phyloP scores from a whole-genome alignment of 768 basidiomycete species.

The Amanita inopinata region DNA sequence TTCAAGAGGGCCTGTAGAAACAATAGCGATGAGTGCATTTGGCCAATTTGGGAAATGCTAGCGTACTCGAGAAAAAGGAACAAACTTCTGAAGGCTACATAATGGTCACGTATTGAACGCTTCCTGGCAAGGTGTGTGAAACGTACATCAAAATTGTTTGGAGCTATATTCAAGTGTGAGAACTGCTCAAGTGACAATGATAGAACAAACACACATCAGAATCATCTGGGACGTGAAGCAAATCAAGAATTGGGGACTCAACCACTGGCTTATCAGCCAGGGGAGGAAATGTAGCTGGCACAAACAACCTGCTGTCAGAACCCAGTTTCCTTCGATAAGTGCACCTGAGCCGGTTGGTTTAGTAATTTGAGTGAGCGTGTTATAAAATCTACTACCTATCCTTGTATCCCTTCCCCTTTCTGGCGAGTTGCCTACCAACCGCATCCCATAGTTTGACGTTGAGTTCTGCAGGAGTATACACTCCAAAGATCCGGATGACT shows the following conservation, averaged over 20 bases:
- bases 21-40: neutral
- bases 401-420: slow-evolving; percentile 41
- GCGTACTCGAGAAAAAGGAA: slow-evolving; percentile 30
- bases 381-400: slow-evolving; percentile 25
- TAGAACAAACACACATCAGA: slow-evolving; percentile 32
- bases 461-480: slow-evolving; percentile 31
- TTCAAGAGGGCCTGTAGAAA: slow-evolving; percentile 22
- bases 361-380: neutral
- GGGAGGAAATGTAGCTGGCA: slow-evolving; percentile 44
- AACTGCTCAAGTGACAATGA: neutral
- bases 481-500: slow-evolving; percentile 29
- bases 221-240: slow-evolving; percentile 29
- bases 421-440: slow-evolving; percentile 25
- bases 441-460: slow-evolving; percentile 29
- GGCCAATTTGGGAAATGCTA: neutral
- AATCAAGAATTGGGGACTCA: slow-evolving; percentile 18
- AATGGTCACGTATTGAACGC: neutral
- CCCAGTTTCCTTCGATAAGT: slow-evolving; percentile 27
- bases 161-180: slow-evolving; percentile 2
- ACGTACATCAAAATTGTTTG: slow-evolving; percentile 4
- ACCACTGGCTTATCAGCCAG: slow-evolving; percentile 18
- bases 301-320: slow-evolving; percentile 30
- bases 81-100: slow-evolving; percentile 35
- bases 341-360: slow-evolving; percentile 28
- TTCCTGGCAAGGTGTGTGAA: neutral